Evolutionary conservation across 768 basidiomycete genomes (phyloP), one percentile per base, ranked within the genome.

Genomic region (Lentinula raphanica): DNA sequence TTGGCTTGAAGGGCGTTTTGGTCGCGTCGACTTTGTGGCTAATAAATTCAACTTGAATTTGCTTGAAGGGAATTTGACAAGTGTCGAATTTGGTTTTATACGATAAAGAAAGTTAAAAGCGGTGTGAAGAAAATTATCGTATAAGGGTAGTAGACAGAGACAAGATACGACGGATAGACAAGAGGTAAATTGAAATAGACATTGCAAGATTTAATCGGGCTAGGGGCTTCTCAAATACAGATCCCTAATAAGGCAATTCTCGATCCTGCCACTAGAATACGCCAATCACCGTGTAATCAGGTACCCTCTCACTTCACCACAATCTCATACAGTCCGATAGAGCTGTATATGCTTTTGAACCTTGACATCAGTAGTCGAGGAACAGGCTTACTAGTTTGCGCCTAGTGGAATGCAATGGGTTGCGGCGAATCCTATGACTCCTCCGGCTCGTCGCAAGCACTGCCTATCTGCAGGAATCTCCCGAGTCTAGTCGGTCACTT

Each of bases 51-150:
- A 53, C 13, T 32, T 25, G 36, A 53, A 53, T 40, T 19, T 32
- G 51, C 21, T 53, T 53, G 51, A 53, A 53, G 51, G 23, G 36
- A 53, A 9, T 36, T 53, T 53, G 51, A 53, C 51, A 39, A 25
- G 32, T 39, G 23, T 32, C 8, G 51, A 49, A 8, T 50, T 31
- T 35, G 21, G 23, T 8, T 3, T 13, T 53, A 39, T 53, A 36
- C 39, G 25, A 25, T 19, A 70, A 40, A 76, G 68, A 38, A 56
- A 27, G n/a, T n/a, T 66, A 63, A 17, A 74, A 75, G 63, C 71
- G 73, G 62, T 73, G 13, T 55, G 31, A 21, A 62, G 49, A 58
- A 64, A 62, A 64, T n/a, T 66, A 63, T 66, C 68, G 21, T 73
- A 72, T 71, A 74, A 74, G 58, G 38, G 45, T 58, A 54, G 49